Conservation (phyloP, 1,284 basidiomycete species). For the Cutaneotrichosporon cavernicola region DNA sequence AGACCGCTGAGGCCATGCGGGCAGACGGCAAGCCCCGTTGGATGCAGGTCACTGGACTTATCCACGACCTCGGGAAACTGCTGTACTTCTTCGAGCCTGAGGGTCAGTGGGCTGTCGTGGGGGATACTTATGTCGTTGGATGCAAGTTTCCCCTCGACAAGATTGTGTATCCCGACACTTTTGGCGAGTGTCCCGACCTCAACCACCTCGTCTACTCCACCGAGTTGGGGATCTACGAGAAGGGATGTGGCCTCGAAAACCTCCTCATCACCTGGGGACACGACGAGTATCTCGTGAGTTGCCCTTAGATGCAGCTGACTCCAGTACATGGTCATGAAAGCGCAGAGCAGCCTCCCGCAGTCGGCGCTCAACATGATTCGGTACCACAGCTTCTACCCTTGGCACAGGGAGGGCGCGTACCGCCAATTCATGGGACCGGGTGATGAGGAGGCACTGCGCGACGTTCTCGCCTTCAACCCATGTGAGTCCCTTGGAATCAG, state of each 20-base stretch:
- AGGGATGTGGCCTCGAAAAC: constrained; percentile 79
- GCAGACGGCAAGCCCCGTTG: constrained; percentile 74
- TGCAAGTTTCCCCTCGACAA: constrained; percentile 67
- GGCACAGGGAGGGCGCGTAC: constrained; percentile 84
- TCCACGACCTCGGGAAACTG: constrained; percentile 80
- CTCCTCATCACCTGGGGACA: constrained; percentile 88
- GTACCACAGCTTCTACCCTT: constrained; percentile 94
- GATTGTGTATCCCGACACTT: constrained; percentile 76
- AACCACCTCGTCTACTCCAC: constrained; percentile 69
- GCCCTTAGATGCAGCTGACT: neutral
- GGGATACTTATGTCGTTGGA: constrained; percentile 79
- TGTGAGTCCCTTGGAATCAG: neutral
- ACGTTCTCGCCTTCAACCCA: constrained; percentile 49
- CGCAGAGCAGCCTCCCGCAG: constrained; percentile 61
- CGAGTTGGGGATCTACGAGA: constrained; percentile 73
- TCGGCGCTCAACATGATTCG: constrained; percentile 88
- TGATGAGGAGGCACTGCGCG: constrained; percentile 44
- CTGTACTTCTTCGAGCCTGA: constrained; percentile 69
- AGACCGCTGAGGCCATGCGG: constrained; percentile 88
- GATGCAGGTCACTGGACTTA: constrained; percentile 75
- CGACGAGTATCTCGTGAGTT: constrained; percentile 59
- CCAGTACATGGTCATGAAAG: constrained; percentile 31
- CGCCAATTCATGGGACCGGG: constrained; percentile 66
- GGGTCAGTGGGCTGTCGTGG: constrained; percentile 87
- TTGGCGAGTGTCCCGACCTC: constrained; percentile 70